These are phyloP conservation scores for Solanum peruvianum DNA, from an alignment of 257 asterid species.

Conservation along the genomic window DNA sequence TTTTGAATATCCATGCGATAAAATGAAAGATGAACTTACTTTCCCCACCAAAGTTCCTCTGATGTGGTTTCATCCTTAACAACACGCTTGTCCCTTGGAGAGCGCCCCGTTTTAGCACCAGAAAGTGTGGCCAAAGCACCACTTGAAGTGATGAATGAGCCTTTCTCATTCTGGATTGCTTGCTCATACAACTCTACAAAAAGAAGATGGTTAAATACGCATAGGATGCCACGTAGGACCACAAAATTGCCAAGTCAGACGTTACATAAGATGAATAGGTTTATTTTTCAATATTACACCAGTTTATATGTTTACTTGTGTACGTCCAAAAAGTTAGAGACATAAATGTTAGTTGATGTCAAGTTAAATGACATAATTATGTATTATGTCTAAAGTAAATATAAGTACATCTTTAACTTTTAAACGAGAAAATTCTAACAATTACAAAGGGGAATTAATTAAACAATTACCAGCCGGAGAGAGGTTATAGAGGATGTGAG, in stretches of 20 bases:
- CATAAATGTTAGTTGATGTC: too few species aligned
- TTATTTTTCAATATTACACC: too few species aligned
- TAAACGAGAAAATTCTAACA: too few species aligned
- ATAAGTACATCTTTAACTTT: neutral
- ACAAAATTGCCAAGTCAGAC: too few species aligned
- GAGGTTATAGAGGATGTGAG: constrained; percentile 86
- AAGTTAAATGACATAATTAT: too few species aligned
- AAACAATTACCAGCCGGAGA: constrained; percentile 61
- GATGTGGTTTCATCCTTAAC: constrained; percentile 68
- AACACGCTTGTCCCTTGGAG: constrained; percentile 79
- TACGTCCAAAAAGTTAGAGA: too few species aligned
- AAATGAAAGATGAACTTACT: constrained; percentile 33
- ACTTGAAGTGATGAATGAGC: constrained; percentile 60
- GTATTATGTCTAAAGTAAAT: neutral
- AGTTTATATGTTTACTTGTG: too few species aligned
- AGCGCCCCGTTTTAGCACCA: constrained; percentile 93
- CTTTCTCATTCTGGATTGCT: constrained; percentile 75
- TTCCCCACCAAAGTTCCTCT: constrained; percentile 95
- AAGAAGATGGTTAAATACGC: neutral
- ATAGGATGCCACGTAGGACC: too few species aligned
- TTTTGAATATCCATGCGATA: neutral
- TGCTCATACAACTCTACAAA: constrained; percentile 70
- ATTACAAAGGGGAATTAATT: too few species aligned
- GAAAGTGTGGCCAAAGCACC: constrained; percentile 88
- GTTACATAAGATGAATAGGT: too few species aligned